Percentiles rank a stretch among this genome's conserved stretches.
phyloP scores from a whole-genome alignment of 768 basidiomycete species.

The Roridomyces roridus region DNA sequence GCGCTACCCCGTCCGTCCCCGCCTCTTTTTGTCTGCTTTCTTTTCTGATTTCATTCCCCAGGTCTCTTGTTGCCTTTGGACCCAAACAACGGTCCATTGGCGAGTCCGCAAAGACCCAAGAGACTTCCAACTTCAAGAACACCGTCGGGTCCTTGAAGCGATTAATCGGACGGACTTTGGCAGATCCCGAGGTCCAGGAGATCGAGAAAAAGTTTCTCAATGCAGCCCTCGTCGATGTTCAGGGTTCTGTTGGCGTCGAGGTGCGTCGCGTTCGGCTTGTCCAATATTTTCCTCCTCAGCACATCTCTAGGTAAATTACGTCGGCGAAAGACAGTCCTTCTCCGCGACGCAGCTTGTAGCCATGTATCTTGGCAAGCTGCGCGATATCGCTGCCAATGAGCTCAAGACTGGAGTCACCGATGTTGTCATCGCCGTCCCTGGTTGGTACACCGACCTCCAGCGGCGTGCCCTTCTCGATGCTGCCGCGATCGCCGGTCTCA shows the following conservation, averaged over 20 bases:
- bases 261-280: conserved; percentile 49
- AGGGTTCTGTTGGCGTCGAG: conserved; percentile 85
- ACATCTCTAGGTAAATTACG: conserved; percentile 77
- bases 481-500: conserved; percentile 87
- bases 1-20: conserved; percentile 89
- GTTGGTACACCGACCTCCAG: conserved; percentile 96
- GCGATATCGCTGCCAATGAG: conserved; percentile 85
- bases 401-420: conserved; percentile 89
- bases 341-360: conserved; percentile 92
- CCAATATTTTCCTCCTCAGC: conserved; percentile 8
- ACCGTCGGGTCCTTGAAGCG: conserved; percentile 94
- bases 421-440: conserved; percentile 94
- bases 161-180: conserved; percentile 80
- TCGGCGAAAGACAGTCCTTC: conserved; percentile 80
- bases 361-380: conserved; percentile 89
- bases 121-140: conserved; percentile 98
- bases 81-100: conserved; percentile 90
- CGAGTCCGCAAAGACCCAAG: conserved; percentile 95
- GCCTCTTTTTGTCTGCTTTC: not conserved
- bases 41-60: conserved; percentile 34
- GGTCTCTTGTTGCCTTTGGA: conserved; percentile 95
- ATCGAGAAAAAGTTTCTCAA: conserved; percentile 93
- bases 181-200: conserved; percentile 82
- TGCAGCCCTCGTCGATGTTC: conserved; percentile 83
- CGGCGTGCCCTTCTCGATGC: conserved; percentile 90